Evolutionary conservation across 208 protist species (phyloP), one percentile per base, ranked within the genome.

Genomic region (Crithidia sp.): DNA sequence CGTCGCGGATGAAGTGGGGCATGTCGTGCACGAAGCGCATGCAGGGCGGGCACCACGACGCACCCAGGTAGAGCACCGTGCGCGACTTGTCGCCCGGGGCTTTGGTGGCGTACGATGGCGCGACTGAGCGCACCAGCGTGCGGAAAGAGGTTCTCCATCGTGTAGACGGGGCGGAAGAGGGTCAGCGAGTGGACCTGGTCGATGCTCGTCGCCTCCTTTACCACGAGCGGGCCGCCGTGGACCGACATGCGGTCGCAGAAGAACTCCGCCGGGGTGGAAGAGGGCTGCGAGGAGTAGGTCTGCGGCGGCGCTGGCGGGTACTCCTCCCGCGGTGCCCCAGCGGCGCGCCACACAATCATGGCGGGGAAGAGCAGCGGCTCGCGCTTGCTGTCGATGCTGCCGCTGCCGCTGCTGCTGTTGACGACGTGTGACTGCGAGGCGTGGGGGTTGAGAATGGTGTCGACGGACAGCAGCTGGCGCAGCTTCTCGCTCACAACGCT

Each of bases 11-110:
- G 63, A 94, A 75, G 54, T 66, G 63, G 17, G 87, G 89, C 67
- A 93, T 78, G 59, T 76, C 76, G 39, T 65, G 66, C 12, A 94
- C 82, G 43, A 93, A 84, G 57, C 86, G 83, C 85, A 92, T 90
- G 77, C 92, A 96, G 53, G 89, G 91, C 49, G 91, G 91, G 80
- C 91, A 96, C 88, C 89, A 93, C 13, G 85, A 90, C n/a, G 91
- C 91, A 10, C 92, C 87, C 58, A 93, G 73, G 77, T 90, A 94
- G 36, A 95, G 63, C 40, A 94, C 53, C 2, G 89, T 88, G 71
- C 77, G 72, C 2, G 65, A 74, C 54, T 66, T 67, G 59, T 52
- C 74, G 5, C 54, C 74, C 2, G 68, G 40, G 10, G 50, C 59
- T 49, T 47, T 53, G 17, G 13, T 19, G 6, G 77, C 67, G 53